A percentile compares a stretch with the other conserved stretches of the same genome.
Conservation (phyloP, 768 basidiomycete species). For the Obba rivulosa region DNA sequence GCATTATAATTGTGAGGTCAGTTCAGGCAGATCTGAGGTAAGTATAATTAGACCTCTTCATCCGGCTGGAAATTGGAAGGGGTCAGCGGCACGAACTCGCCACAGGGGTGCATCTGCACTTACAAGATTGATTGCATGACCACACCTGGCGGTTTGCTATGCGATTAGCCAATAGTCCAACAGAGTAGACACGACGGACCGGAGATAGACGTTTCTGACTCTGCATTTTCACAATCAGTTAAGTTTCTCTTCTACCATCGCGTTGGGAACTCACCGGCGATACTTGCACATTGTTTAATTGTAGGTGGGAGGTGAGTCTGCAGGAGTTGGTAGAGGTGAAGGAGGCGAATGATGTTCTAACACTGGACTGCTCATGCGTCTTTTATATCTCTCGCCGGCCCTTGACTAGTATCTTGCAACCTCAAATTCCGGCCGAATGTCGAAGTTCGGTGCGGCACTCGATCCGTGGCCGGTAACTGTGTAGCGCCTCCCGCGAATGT, state of each 20-base stretch:
- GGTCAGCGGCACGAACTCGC: slow-evolving; percentile 2
- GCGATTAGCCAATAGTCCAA: neutral
- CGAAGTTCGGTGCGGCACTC: no score
- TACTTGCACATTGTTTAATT: slow-evolving; percentile 12
- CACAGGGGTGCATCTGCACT: slow-evolving; percentile 10
- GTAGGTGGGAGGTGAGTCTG: no score
- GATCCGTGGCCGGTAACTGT: no score
- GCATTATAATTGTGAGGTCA: no score
- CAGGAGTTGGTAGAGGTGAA: no score
- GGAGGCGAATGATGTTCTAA: no score
- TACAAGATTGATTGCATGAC: slow-evolving; percentile 41
- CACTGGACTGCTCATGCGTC: no score
- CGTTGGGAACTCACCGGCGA: slow-evolving; percentile 8
- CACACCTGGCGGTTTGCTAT: slow-evolving; percentile 29
- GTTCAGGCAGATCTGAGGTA: neutral
- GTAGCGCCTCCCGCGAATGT: no score
- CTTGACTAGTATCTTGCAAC: no score
- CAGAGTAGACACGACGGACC: neutral
- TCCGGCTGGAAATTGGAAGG: slow-evolving; percentile 28
- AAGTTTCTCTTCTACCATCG: neutral
- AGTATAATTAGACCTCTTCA: slow-evolving; percentile 22
- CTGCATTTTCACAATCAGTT: neutral
- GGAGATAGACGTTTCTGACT: slow-evolving; percentile 9
- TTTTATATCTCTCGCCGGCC: no score
- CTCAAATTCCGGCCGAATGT: no score